Base-by-base conservation (phyloP, 192 early-diverging fungal species). In the Geranomyces variabilis region DNA sequence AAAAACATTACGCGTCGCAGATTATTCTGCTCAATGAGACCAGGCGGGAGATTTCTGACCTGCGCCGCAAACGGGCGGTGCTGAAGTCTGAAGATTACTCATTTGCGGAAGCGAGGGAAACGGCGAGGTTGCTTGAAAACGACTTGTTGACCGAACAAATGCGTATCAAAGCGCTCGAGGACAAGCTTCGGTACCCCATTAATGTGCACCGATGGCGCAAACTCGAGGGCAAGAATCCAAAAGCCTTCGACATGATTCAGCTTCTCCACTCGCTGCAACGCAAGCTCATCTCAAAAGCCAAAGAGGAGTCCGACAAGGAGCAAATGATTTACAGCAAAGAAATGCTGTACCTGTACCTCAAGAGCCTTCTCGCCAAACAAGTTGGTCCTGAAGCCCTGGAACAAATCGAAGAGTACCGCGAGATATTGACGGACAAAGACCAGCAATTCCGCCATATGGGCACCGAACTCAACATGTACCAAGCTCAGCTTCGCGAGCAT, bases 121-220 rank as follows among this genome's bases (percentile, higher is more conserved):
- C 68, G 14, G 60, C 84, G 29, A 63, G 65, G 36, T 49, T 71
- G 21, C 61, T 88, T 0, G 76, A 83, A 43, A 82, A 47, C 64
- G 79, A 83, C 33, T 70, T 88, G 33, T 74, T 80, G 45, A 33
- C 63, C 19, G 79, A 81, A 49, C 65, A 77, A 63, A 81, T 77
- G 17, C 74, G 80, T 22, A 79, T 80, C n/a, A 89, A 86, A 70
- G 86, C 84, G n/a, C 75, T 89, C 19, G 81, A 88, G 57, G 82
- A 89, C 29, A 80, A 89, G 77, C 75, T 88, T 12, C 59, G 78
- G 66, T 81, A 89, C 45, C 86, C 84, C 30, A 79, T 89, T 59
- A 89, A 89, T 71, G 84, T 89, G 10, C 87, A 89, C 63, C 74
- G 87, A 17, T 89, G 87, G 87, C 62, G 87, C 34, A 84, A 87